Evolutionary conservation across 257 asterid genomes (phyloP), one percentile per base, ranked within the genome.

Genomic region (Solanum dulcamara): DNA sequence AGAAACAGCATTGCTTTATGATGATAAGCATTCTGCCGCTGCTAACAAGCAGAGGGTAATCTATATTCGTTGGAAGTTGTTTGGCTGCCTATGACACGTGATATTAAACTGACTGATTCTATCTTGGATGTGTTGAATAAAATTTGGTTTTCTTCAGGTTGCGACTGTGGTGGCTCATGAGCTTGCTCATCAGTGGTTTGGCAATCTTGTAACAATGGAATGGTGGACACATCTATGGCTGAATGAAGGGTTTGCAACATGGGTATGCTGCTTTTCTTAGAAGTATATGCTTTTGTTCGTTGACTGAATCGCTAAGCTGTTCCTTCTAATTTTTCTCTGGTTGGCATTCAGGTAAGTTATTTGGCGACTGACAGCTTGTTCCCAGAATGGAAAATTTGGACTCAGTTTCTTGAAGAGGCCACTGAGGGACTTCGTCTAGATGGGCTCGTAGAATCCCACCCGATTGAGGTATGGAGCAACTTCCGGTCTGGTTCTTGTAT

Each of bases 201-300:
- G 99, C 83, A 96, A 96, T 93, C 99, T 96, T 75, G 98, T 96
- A 83, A 96, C 98, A 28, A 96, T 96, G 99, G 98, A 96, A 89
- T 96, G 99, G 99, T 96, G 99, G 99, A 96, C 99, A 3, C 99
- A 96, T 91, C 89, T 96, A 81, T 94, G 99, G 99, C 89, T 96
- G 86, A 96, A 96, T 79, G 99, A 94, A 90, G 99, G 99, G 87
- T 96, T 96, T 68, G 99, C 99, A 60, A 94, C 99, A 84, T 96
- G 99, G 99, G 99, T 96, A 93, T 87, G 32, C 74, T 88, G 87
- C 10, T 80, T 68, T 57, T 28, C 33, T 80, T 32, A 4, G 11
- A 81, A 87, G 72, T 84, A 46, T 42, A 55, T 86, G 64, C 46
- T 85, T 85, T 24, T 82, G 38, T 81, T 86, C 38, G 38, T 50